Evolutionary conservation across 2,329 filamentous ascomycete species (phyloP), one percentile per base, ranked within the genome.

Genomic region (Sporothrix euskadiensis): DNA sequence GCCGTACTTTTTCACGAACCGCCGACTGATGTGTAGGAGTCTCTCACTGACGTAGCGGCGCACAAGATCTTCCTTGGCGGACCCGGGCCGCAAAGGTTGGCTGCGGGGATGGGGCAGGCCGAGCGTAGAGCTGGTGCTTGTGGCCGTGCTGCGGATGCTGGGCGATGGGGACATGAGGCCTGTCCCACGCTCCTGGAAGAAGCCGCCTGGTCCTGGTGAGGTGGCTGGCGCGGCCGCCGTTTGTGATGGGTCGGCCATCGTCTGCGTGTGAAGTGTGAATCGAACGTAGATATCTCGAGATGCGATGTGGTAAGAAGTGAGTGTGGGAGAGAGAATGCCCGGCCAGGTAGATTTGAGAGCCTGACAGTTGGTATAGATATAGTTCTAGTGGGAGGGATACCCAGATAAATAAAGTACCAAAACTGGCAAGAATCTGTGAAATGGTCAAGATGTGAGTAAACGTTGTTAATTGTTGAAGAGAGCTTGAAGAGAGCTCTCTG

Each of bases 1-100:
- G 57, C 84, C 83, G 72, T 87, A 86, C 77, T 89, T 90, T 81
- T 90, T 90, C 57, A 89, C 84, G 73, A 87, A 90, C 52, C 88
- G 86, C 6, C 89, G 85, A 7, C 85, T 88, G 12, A 88, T 83
- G 75, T 87, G 81, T 65, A 88, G 78, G 19, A 90, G 80, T 12
- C 83, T 84, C 8, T 85, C 83, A 57, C 88, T 86, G 6, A 88
- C 84, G 76, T 87, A 90, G n/a, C 86, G 82, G 59, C 88, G 83
- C 10, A 89, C 86, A 61, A 87, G 83, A 72, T 88, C 87, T 77
- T 90, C 89, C 76, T 90, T 90, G 47, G 81, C 84, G 0, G 88
- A 90, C 0, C 88, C 88, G 0, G 88, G 83, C 16, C 83, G 82
- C 0, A 91, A 79, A 0, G 88, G 82, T 47, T 83, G 85, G 30